Conservation (phyloP, 805 yeast species). For the Blastobotrys chiropterorum region DNA sequence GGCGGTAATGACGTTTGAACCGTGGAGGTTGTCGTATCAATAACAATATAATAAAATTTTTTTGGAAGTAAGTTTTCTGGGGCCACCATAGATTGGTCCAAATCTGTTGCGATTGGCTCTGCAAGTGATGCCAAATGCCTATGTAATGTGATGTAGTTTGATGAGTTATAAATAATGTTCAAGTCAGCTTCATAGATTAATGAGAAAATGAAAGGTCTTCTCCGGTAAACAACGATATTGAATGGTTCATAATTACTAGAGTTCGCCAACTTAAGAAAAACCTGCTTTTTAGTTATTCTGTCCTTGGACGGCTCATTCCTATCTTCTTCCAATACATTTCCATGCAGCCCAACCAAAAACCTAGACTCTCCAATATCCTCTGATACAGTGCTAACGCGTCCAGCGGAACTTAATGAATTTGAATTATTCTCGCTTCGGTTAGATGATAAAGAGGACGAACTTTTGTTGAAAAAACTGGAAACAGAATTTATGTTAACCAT, state of each 20-base stretch:
- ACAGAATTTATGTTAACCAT: slow-evolving; percentile 8
- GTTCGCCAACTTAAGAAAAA: slow-evolving; percentile 4
- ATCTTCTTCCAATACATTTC: slow-evolving; percentile 6
- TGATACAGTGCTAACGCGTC: not conserved
- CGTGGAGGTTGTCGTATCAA: slow-evolving; percentile 9
- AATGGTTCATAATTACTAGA: not conserved
- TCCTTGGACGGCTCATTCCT: slow-evolving; percentile 13
- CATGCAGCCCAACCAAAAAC: slow-evolving; percentile 18
- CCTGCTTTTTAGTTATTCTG: slow-evolving; percentile 6
- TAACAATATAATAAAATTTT: slow-evolving; percentile 20
- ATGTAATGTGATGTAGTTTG: slow-evolving; percentile 18
- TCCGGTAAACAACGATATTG: slow-evolving; percentile 20
- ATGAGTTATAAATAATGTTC: not conserved
- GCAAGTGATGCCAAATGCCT: slow-evolving; percentile 21
- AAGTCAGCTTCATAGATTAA: slow-evolving; percentile 12
- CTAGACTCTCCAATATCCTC: slow-evolving; percentile 15
- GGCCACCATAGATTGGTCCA: slow-evolving; percentile 5
- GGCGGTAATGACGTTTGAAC: slow-evolving; percentile 20
- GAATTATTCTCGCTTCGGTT: no score
- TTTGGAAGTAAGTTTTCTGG: slow-evolving; percentile 1
- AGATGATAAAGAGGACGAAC: no score
- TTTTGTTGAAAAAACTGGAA: not conserved
- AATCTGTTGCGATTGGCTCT: slow-evolving; percentile 22
- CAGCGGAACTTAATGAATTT: not conserved
- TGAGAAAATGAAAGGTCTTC: slow-evolving; percentile 22